These are phyloP conservation scores for Chenopodium formosanum DNA, from an alignment of 148 eudicot species.

Conservation along the genomic window DNA sequence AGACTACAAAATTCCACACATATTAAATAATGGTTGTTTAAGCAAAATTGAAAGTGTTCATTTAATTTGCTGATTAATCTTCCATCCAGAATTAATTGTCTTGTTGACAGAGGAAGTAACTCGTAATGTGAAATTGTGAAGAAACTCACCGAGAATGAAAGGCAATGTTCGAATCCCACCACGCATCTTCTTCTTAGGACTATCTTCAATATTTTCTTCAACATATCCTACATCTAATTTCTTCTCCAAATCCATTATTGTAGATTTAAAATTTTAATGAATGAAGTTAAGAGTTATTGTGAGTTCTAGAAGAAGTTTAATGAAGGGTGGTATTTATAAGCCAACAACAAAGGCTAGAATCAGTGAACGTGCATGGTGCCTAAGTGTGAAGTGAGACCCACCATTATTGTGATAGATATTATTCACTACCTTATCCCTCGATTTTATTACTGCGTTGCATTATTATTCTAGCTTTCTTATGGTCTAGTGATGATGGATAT, in stretches of 20 bases:
- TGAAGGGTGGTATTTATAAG: constrained; percentile 11
- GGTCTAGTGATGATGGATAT: background rate
- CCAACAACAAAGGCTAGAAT: background rate
- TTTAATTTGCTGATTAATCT: too few relatives aligned
- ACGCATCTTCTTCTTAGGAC: constrained; percentile 32
- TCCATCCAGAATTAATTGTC: background rate
- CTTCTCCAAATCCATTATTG: constrained; percentile 36
- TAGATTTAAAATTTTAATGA: background rate
- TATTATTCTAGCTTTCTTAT: too few relatives aligned
- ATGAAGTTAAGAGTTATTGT: background rate
- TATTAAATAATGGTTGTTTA: too few relatives aligned
- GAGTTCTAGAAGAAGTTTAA: background rate
- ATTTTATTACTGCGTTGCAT: too few relatives aligned
- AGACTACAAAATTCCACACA: too few relatives aligned
- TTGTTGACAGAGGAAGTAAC: background rate
- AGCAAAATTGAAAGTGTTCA: too few relatives aligned
- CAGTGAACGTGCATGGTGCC: constrained; percentile 6
- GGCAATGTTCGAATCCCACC: constrained; percentile 88
- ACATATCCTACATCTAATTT: constrained; percentile 11
- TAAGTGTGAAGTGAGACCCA: constrained; percentile 11
- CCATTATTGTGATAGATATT: background rate
- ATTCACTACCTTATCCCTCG: too few relatives aligned
- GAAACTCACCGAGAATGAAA: constrained; percentile 66
- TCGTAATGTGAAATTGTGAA: background rate
- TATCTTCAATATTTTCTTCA: constrained; percentile 28